Evolutionary conservation across 2,329 filamentous ascomycete species (phyloP).

Genomic region (Raffaelea deltoideospora): DNA sequence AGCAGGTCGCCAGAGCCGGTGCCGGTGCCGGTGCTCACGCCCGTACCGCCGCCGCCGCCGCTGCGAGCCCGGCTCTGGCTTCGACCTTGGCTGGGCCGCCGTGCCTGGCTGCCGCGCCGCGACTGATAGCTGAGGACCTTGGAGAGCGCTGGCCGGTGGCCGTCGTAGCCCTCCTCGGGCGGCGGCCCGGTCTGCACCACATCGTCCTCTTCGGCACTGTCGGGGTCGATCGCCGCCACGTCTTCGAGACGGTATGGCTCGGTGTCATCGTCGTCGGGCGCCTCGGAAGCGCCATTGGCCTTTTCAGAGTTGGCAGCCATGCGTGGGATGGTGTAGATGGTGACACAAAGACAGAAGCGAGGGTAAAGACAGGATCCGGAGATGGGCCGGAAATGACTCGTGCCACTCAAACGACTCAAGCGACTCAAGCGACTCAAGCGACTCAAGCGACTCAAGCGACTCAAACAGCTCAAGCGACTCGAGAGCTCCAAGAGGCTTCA

Average conservation of each 20-base stretch:
- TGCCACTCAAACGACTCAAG: too few relatives aligned
- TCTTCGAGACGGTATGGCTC: neutral
- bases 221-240: neutral
- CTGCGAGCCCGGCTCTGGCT: neutral
- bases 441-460: too few relatives aligned
- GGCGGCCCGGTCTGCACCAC: neutral
- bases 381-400: too few relatives aligned
- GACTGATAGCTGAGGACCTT: neutral
- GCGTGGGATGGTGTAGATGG: too few relatives aligned
- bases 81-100: neutral
- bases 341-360: too few relatives aligned
- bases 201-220: neutral
- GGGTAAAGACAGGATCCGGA: too few relatives aligned
- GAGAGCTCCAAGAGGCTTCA: too few relatives aligned
- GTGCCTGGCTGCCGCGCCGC: neutral
- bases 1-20: neutral
- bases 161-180: neutral
- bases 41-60: neutral
- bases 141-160: neutral
- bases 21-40: neutral
- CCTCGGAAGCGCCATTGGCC: too few relatives aligned
- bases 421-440: too few relatives aligned
- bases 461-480: too few relatives aligned
- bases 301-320: too few relatives aligned
- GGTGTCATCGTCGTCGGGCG: too few relatives aligned